Conservation (phyloP, 2,329 filamentous ascomycete genomes). For the Neopestalotiopsis clavispora region DNA sequence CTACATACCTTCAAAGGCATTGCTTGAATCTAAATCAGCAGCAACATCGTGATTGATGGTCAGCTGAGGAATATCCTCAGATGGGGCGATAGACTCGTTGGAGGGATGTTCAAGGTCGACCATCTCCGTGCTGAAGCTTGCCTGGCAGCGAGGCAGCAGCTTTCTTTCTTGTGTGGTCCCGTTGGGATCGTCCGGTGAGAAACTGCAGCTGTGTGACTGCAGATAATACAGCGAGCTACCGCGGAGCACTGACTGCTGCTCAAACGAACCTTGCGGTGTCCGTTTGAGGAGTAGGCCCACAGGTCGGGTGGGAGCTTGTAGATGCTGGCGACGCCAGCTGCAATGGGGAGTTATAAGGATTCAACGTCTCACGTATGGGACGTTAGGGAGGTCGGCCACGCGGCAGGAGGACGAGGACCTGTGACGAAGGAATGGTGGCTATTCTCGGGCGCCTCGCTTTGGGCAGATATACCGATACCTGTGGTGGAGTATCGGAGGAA, state of each 20-base stretch:
- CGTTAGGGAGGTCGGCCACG: constrained; percentile 93
- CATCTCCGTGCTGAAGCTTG: constrained; percentile 66
- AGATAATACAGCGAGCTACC: constrained; percentile 52
- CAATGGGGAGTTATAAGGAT: constrained; percentile 52
- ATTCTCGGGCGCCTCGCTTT: constrained; percentile 64
- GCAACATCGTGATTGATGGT: constrained; percentile 97
- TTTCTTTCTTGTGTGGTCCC: constrained; percentile 11
- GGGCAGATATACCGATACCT: constrained; percentile 79
- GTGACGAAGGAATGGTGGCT: constrained; percentile 87
- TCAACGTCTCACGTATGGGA: constrained; percentile 70
- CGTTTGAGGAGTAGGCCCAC: constrained; percentile 98
- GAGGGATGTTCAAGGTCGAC: constrained; percentile 80
- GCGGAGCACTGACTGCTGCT: constrained; percentile 97
- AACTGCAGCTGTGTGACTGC: constrained; percentile 20
- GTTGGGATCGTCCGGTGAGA: neutral
- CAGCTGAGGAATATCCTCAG: constrained; percentile 83
- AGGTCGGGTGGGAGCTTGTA: constrained; percentile 62
- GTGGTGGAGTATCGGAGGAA: constrained; percentile 81
- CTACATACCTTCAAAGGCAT: constrained; percentile 85
- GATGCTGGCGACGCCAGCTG: constrained; percentile 90
- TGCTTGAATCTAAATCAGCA: constrained; percentile 89
- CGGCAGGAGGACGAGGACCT: constrained; percentile 82
- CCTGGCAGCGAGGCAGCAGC: constrained; percentile 27
- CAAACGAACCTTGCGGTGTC: constrained; percentile 95
- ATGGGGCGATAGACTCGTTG: constrained; percentile 82